Conservation (phyloP, 2,329 filamentous ascomycete species). For the Taxawa tesnikishii region DNA sequence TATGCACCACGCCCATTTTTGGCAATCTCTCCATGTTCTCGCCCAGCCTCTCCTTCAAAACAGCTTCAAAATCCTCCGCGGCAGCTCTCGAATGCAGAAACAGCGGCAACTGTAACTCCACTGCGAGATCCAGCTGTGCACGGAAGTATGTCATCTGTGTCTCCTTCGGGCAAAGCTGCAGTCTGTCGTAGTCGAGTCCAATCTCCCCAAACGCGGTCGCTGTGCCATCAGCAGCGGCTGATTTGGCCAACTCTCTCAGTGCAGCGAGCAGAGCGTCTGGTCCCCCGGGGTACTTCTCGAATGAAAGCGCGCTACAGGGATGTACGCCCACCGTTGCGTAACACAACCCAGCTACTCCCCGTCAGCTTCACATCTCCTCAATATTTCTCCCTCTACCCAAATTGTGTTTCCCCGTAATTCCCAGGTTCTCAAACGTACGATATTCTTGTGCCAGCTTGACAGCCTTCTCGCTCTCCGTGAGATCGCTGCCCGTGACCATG, state of each 20-base stretch:
- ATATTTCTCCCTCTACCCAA: too few relatives aligned
- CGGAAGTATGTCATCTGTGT: slow-evolving; percentile 78
- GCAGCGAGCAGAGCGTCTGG: slow-evolving; percentile 40
- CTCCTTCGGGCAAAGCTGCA: slow-evolving; percentile 68
- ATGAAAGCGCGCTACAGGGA: slow-evolving; percentile 73
- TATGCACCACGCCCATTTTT: slow-evolving; percentile 72
- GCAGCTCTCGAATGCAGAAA: slow-evolving; percentile 90
- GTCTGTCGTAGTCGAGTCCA: slow-evolving; percentile 87
- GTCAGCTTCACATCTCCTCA: too few relatives aligned
- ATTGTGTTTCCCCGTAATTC: too few relatives aligned
- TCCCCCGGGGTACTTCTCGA: slow-evolving; percentile 52
- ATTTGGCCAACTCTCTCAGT: slow-evolving; percentile 52
- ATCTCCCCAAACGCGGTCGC: slow-evolving; percentile 85
- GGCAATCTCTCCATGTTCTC: slow-evolving; percentile 38
- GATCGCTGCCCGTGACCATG: slow-evolving; percentile 85
- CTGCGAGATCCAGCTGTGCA: slow-evolving; percentile 66
- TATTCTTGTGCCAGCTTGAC: slow-evolving; percentile 61
- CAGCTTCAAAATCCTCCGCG: slow-evolving; percentile 65
- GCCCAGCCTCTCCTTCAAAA: slow-evolving; percentile 45
- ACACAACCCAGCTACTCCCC: slow-evolving; percentile 59
- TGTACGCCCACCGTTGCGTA: slow-evolving; percentile 91
- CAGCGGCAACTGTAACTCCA: slow-evolving; percentile 66
- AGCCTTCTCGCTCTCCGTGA: slow-evolving; percentile 64
- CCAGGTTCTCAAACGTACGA: slow-evolving; percentile 46
- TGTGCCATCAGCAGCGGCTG: slow-evolving; percentile 44